Evolutionary conservation across 805 yeast species (phyloP), one percentile per base, ranked within the genome.

Genomic region (Cyberlindnera xylosilytica): DNA sequence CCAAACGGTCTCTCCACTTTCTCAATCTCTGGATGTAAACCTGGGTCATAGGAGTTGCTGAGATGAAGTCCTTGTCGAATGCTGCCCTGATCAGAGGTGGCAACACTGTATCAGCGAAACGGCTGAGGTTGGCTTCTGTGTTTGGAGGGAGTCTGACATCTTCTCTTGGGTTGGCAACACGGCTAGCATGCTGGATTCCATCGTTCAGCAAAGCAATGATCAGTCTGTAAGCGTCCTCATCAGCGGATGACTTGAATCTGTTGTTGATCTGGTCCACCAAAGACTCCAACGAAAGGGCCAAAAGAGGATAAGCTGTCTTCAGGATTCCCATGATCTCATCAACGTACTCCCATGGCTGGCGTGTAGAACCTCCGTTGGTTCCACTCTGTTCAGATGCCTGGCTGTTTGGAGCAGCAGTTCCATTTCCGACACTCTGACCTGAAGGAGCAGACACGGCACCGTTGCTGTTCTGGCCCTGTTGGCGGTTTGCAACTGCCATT

Each of bases 231-330:
- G 97, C 91, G 63, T 93, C 99, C 57, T 91, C 99, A 62, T 93
- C 99, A 1, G 93, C 87, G 34, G 86, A 84, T 28, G 95, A 83
- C 64, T 91, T 93, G 73, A 93, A 91, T 42, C 97, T 73, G 60
- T 89, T 96, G 56, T 83, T 83, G 42, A 93, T 87, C 68, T 95
- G 99, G 57, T 95, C 98, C 22, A 93, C 97, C 41, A 95, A 68
- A 0, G 98, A 88, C 63, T 93, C 99, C 50, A 95, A 72, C 0
- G 97, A 88, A 34, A 93, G 74, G 0, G 99, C 96, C 49, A 93
- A 68, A 40, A 93, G 68, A 2, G 99, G 99, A 62, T 90, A 93
- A 0, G 98, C 97, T 0, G 99, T 95, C 61, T 93, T 93, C 61
- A 95, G 69, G 42, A 93, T 90, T 18, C 95, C 93, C 86, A 89